These are phyloP conservation scores for Prunus fruticosa DNA, from an alignment of 306 rosid genomes.

Conservation along the genomic window DNA sequence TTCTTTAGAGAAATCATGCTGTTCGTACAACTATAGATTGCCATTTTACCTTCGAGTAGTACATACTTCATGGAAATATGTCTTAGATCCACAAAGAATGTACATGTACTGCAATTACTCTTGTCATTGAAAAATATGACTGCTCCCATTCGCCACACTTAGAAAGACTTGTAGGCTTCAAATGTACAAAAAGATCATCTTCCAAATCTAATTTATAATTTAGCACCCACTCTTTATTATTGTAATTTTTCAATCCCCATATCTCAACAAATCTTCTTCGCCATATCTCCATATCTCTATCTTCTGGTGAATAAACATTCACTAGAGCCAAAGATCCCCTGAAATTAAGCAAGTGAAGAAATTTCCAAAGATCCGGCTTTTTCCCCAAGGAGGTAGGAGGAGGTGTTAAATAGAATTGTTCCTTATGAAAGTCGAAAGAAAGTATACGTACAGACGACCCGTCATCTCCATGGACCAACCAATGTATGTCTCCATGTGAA, in stretches of 20 bases:
- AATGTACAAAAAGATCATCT: no score
- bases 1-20: not conserved
- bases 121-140: not conserved
- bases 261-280: not conserved
- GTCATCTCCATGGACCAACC: not conserved
- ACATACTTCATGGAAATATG: not conserved
- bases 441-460: not conserved
- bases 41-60: not conserved
- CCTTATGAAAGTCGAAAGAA: not conserved
- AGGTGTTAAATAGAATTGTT: not conserved
- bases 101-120: not conserved
- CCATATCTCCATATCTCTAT: not conserved
- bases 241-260: not conserved
- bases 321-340: not conserved
- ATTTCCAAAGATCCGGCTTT: no score
- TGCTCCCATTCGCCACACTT: not conserved
- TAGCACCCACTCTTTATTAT: not conserved
- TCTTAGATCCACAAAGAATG: not conserved
- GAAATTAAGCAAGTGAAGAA: not conserved
- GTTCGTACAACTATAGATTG: not conserved
- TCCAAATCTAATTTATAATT: not conserved
- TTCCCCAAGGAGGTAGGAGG: not conserved
- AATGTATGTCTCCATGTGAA: constrained; percentile 1
- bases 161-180: not conserved
- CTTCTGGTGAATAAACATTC: not conserved